These are phyloP conservation scores for Solanum corneliomulleri DNA, from an alignment of 257 asterid genomes.

Conservation along the genomic window DNA sequence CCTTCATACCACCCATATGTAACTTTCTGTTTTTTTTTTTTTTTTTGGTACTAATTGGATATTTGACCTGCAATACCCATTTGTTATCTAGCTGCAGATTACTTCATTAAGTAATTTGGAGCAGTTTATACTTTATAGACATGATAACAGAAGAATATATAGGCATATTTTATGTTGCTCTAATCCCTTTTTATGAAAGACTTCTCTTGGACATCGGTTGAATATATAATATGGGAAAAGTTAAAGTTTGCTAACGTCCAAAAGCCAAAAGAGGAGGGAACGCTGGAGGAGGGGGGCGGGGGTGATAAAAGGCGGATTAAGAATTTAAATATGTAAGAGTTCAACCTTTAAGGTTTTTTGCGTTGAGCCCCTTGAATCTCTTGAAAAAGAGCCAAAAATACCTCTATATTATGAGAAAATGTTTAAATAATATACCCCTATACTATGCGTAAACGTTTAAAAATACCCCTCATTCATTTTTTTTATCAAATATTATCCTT, in stretches of 20 bases:
- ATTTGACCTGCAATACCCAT: neutral
- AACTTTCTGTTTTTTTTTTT: neutral
- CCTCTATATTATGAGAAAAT: too few relatives aligned
- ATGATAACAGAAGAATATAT: neutral
- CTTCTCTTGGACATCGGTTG: neutral
- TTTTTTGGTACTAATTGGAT: neutral
- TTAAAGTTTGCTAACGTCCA: neutral
- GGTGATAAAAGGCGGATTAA: neutral
- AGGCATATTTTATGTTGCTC: neutral
- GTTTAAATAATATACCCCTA: too few relatives aligned
- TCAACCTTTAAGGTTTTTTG: neutral
- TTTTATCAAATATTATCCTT: too few relatives aligned
- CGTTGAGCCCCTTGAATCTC: neutral
- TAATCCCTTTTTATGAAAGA: neutral
- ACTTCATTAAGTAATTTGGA: neutral
- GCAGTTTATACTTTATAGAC: neutral
- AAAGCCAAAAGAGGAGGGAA: neutral
- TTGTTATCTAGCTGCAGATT: neutral
- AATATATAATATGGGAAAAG: neutral
- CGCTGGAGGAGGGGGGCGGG: neutral
- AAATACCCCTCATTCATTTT: too few relatives aligned
- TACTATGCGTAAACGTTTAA: too few relatives aligned
- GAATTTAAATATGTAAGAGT: neutral
- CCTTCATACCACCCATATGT: slow-evolving; percentile 15
- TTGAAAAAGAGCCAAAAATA: too few relatives aligned